Conservation (phyloP, 225 moss, liverwort and hornwort species). For the Bryoerythrophyllum caledonicum region DNA sequence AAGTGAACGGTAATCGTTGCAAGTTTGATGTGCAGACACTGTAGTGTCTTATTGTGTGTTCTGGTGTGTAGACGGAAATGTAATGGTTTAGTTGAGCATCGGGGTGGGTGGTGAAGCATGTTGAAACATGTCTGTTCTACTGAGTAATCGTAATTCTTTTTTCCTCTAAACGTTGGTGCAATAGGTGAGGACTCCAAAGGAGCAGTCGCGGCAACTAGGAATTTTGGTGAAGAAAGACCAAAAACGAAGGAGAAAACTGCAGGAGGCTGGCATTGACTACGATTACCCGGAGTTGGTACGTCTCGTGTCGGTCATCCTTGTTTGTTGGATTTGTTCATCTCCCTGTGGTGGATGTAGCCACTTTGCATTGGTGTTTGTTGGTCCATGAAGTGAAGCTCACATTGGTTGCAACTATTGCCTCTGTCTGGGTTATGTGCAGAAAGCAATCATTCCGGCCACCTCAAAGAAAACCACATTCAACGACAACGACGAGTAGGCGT, state of each 20-base stretch:
- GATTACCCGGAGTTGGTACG: constrained; percentile 84
- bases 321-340: not conserved
- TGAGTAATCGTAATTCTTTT: not conserved
- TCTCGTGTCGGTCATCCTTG: not conserved
- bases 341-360: not conserved
- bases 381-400: not conserved
- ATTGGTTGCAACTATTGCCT: not conserved
- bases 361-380: not conserved
- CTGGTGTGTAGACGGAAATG: not conserved
- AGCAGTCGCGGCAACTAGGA: constrained; percentile 60
- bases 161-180: constrained; percentile 17
- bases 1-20: constrained; percentile 19
- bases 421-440: constrained; percentile 36
- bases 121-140: not conserved
- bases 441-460: constrained; percentile 37
- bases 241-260: constrained; percentile 61
- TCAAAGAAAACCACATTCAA: constrained; percentile 52
- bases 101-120: not conserved
- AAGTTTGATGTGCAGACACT: not conserved
- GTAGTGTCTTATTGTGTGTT: not conserved
- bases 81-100: not conserved
- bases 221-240: constrained; percentile 65
- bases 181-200: constrained; percentile 62
- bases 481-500: constrained; percentile 34
- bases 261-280: constrained; percentile 77